Conservation (phyloP, 345 rosid species). For the Populus nigra region DNA sequence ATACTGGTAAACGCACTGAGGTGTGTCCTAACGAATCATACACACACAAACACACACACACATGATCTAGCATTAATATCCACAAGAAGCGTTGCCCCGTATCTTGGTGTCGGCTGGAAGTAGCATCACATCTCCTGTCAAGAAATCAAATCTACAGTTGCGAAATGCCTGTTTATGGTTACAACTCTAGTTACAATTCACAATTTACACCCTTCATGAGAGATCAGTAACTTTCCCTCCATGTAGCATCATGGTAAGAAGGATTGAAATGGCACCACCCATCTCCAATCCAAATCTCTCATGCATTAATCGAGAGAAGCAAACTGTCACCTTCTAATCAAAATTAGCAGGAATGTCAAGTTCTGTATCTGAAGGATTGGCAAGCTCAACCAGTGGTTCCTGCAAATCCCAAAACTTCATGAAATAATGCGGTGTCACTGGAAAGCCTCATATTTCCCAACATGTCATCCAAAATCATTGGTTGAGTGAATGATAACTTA, state of each 20-base stretch:
- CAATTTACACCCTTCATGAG: conserved; percentile 16
- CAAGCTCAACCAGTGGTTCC: conserved; percentile 60
- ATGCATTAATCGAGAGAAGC: conserved; percentile 1
- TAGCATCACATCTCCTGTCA: conserved; percentile 15
- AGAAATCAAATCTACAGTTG: conserved; percentile 1
- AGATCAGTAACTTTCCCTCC: conserved; percentile 14
- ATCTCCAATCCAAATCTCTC: conserved; percentile 8
- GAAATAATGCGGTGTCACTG: conserved; percentile 15
- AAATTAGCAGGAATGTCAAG: conserved; percentile 52
- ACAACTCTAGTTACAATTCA: conserved; percentile 18
- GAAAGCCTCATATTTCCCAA: not conserved
- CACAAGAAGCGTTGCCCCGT: conserved; percentile 2
- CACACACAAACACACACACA: conserved; percentile 4
- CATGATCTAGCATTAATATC: conserved; percentile 1
- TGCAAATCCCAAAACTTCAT: conserved; percentile 36
- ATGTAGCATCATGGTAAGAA: conserved; percentile 6
- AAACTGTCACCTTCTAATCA: conserved; percentile 39
- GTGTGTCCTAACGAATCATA: not conserved
- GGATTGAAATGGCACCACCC: not conserved
- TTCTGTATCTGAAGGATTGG: conserved; percentile 63
- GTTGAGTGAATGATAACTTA: too few relatives aligned
- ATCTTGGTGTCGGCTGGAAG: conserved; percentile 29
- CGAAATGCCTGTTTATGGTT: conserved; percentile 14
- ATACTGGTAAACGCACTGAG: not conserved
- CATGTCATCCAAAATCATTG: not conserved